Evolutionary conservation across 495 filamentous ascomycete genomes (phyloP), one percentile per base, ranked within the genome.

Genomic region (Tricharina praecox): DNA sequence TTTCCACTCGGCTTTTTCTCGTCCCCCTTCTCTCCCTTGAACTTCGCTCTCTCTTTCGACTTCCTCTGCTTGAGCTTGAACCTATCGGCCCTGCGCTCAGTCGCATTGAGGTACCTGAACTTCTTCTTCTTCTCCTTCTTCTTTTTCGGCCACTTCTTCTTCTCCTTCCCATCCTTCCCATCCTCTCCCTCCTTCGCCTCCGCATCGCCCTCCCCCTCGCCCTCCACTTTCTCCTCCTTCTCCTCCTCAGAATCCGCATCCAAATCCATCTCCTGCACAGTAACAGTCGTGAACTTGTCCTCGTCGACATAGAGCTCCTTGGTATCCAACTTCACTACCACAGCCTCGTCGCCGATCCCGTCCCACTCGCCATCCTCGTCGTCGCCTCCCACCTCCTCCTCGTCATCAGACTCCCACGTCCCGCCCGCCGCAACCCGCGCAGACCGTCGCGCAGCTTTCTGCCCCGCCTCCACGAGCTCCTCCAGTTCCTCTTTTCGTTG

Each of bases 241-340:
- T 49, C 55, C 24, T 67, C 64, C 24, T 61, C 56, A n/a, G 58
- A 61, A 2, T 75, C 70, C 13, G 70, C 77, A 2, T 82, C 76
- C 5, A 88, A 67, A 55, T 79, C 81, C 60, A 97, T 85, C n/a
- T 80, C 79, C 61, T 94, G 85, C 0, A 97, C 75, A 0, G 84
- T 94, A 23, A 97, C 90, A 2, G 82, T 92, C 15, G 88, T 93
- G 59, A 82, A 92, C 62, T 80, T 81, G 58, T 94, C 88, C 63
- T 96, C 90, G 64, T 97, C 90, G 49, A 94, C 74, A 65, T 93
- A 97, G 64, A 94, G 86, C 45, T 88, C 87, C 57, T 95, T 85
- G 53, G 79, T 76, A 60, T 87, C 76, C 16, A 92, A 63, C 5
- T 65, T 62, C 28, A 64, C 60, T 18, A 50, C 50, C 3, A 70